Conservation (phyloP, 2,329 filamentous ascomycete species). For the Beauveria medogensis region DNA sequence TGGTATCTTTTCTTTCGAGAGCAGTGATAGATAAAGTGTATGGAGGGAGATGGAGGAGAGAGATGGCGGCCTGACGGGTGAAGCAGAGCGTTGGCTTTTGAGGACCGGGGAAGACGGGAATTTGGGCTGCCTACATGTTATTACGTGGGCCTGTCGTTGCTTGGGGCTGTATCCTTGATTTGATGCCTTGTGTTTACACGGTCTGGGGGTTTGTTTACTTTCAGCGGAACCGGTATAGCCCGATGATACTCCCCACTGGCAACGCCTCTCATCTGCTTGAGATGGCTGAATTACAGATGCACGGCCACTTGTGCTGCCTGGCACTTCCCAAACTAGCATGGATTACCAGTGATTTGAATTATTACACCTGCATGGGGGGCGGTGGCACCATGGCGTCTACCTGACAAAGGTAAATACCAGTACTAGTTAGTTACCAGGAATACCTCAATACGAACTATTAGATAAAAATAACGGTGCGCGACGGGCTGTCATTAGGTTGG, state of each 20-base stretch:
- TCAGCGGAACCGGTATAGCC: conserved; percentile 10
- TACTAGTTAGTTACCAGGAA: no score
- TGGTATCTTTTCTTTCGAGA: conserved; percentile 24
- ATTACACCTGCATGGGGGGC: not conserved
- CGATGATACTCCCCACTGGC: conserved; percentile 5
- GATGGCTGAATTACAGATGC: not conserved
- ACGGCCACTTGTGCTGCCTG: conserved; percentile 3
- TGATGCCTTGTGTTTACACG: conserved; percentile 8
- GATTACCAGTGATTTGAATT: no score
- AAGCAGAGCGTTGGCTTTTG: conserved; percentile 32
- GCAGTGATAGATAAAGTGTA: conserved; percentile 22
- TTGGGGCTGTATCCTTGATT: conserved; percentile 5
- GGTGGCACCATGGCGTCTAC: not conserved
- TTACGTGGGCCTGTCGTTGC: conserved; percentile 11
- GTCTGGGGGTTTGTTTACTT: conserved; percentile 10
- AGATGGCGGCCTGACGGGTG: conserved; percentile 20
- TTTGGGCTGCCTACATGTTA: conserved; percentile 8
- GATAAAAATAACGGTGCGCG: no score
- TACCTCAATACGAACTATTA: not conserved
- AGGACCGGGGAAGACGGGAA: conserved; percentile 23
- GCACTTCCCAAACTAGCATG: not conserved
- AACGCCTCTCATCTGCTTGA: conserved; percentile 9
- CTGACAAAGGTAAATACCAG: not conserved
- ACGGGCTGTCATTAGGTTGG: not conserved
- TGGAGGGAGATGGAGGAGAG: conserved; percentile 31